Evolutionary conservation across 768 basidiomycete species (phyloP).

Genomic region (Xerocomus potaroensis): DNA sequence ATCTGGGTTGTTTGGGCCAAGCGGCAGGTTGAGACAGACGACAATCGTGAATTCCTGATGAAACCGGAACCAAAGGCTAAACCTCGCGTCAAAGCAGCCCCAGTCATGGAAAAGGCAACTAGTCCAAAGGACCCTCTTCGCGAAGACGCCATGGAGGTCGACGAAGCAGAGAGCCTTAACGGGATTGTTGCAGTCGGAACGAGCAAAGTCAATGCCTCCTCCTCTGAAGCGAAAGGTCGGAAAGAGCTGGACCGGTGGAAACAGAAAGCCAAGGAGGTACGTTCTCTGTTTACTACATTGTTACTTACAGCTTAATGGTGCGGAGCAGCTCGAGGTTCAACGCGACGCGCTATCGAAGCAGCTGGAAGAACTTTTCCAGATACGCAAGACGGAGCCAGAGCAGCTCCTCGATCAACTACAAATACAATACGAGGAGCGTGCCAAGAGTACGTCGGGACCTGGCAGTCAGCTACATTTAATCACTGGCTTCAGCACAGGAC

Average conservation of each 20-base stretch:
- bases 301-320: neutral
- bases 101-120: neutral
- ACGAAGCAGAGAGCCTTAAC: constrained; percentile 1
- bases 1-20: no score
- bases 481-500: constrained; percentile 49
- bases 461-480: neutral
- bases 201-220: constrained; percentile 4
- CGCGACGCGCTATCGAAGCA: constrained; percentile 47
- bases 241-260: constrained; percentile 31
- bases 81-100: constrained; percentile 11
- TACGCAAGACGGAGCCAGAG: constrained; percentile 67
- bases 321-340: constrained; percentile 33
- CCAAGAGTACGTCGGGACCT: constrained; percentile 41
- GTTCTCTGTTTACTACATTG: neutral
- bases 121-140: neutral
- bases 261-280: constrained; percentile 26
- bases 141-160: constrained; percentile 16
- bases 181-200: constrained; percentile 4
- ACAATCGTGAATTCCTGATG: neutral
- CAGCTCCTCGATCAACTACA: constrained; percentile 44
- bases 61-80: constrained; percentile 17
- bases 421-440: constrained; percentile 46
- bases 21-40: no score
- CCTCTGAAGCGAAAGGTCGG: constrained; percentile 13
- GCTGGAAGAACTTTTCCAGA: constrained; percentile 53